A percentile compares a stretch with the other conserved stretches of the same genome.
Conservation (phyloP, 768 basidiomycete genomes). For the Leucogyrophana mollusca region DNA sequence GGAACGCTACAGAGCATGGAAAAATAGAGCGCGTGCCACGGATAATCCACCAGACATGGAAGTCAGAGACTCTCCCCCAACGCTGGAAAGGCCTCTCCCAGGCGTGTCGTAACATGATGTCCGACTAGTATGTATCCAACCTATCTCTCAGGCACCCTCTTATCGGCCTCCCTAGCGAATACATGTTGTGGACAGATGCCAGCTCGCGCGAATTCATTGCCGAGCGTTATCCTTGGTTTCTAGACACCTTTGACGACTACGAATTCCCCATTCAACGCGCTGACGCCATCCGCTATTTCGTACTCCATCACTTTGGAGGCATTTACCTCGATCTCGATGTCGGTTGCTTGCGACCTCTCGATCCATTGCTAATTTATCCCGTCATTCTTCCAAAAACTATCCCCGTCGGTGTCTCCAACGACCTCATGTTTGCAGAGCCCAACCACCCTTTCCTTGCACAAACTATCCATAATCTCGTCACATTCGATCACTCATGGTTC, state of each 20-base stretch:
- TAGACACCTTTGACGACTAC: constrained; percentile 92
- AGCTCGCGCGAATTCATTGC: constrained; percentile 88
- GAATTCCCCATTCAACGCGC: constrained; percentile 91
- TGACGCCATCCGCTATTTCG: constrained; percentile 97
- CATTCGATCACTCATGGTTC: constrained; percentile 92
- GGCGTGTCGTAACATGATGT: constrained; percentile 87
- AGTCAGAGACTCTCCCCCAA: constrained; percentile 79
- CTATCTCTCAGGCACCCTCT: constrained; percentile 8
- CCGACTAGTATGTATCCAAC: constrained; percentile 80
- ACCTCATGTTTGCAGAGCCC: constrained; percentile 90
- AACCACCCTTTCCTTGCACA: constrained; percentile 87
- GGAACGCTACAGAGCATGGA: constrained; percentile 62
- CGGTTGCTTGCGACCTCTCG: constrained; percentile 84
- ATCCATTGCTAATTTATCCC: constrained; percentile 81
- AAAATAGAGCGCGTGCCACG: constrained; percentile 79
- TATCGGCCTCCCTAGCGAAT: constrained; percentile 59
- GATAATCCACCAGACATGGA: constrained; percentile 99
- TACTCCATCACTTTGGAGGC: constrained; percentile 93
- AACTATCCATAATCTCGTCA: constrained; percentile 87
- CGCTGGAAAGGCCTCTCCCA: constrained; percentile 82
- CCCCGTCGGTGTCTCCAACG: constrained; percentile 96
- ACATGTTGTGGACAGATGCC: constrained; percentile 97
- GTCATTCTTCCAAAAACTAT: constrained; percentile 94
- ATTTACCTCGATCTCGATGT: constrained; percentile 97
- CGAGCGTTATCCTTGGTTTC: constrained; percentile 85